A percentile compares a stretch with the other conserved stretches of the same genome.
Evolutionary conservation across 176 grass and related monocot species (phyloP).

Genomic region (Triticum dicoccoides): DNA sequence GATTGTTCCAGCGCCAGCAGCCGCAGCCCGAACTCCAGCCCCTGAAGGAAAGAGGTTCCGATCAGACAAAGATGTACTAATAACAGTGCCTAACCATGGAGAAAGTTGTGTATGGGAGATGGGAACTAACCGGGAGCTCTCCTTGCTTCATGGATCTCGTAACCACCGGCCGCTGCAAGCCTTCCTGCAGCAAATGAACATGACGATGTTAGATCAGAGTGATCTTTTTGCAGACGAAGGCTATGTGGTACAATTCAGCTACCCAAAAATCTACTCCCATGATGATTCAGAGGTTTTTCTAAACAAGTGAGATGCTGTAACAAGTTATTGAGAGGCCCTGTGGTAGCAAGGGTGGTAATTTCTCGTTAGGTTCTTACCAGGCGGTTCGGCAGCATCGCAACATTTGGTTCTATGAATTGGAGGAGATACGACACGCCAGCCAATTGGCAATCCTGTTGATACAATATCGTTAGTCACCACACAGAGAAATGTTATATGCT

Average conservation of each 20-base stretch:
- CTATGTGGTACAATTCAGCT: not conserved
- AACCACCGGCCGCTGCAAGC: conserved; percentile 3
- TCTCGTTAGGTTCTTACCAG: conserved; percentile 31
- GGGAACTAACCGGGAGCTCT: not conserved
- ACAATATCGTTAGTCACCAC: conserved; percentile 19
- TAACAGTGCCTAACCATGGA: not conserved
- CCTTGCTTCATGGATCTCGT: not conserved
- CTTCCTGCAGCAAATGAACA: not conserved
- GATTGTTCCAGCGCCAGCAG: conserved; percentile 7
- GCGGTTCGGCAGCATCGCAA: conserved; percentile 40
- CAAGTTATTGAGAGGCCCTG: not conserved
- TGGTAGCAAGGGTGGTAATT: not conserved
- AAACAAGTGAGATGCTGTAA: not conserved
- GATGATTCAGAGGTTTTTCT: not conserved
- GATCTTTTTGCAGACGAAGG: not conserved
- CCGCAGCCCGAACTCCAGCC: conserved; percentile 13
- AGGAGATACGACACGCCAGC: conserved; percentile 62
- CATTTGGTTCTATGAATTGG: conserved; percentile 57
- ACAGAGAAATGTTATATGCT: not conserved
- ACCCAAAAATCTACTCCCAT: not conserved
- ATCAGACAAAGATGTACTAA: not conserved
- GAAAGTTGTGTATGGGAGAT: not conserved
- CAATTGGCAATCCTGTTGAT: conserved; percentile 59
- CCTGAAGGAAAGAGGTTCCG: not conserved
- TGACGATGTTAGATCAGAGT: not conserved